phyloP scores from a whole-genome alignment of 805 yeast genomes.

The Kluyveromyces nonfermentans region DNA sequence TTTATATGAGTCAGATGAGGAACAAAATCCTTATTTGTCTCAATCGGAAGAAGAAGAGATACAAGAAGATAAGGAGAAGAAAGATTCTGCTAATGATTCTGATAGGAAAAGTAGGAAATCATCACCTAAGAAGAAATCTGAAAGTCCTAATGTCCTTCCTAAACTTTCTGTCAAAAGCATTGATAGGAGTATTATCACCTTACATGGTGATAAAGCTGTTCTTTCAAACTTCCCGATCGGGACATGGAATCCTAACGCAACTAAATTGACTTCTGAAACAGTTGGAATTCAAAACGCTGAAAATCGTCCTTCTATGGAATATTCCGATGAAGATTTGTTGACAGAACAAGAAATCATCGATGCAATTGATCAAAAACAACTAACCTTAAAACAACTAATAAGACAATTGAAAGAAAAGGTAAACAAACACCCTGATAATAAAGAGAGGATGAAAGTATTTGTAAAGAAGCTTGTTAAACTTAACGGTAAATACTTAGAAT shows the following conservation, averaged over 20 bases:
- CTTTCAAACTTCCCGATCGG: constrained; percentile 65
- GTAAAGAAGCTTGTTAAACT: constrained; percentile 50
- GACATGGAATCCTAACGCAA: constrained; percentile 69
- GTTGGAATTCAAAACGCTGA: constrained; percentile 1
- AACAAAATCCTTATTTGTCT: constrained; percentile 76
- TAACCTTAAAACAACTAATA: constrained; percentile 55
- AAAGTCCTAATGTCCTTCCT: constrained; percentile 21
- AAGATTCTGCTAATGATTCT: constrained; percentile 32
- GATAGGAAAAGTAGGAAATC: constrained; percentile 27
- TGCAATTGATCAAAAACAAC: constrained; percentile 38
- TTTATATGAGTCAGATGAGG: constrained; percentile 66
- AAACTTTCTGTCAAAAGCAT: constrained; percentile 34
- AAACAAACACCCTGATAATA: constrained; percentile 54
- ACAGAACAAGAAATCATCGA: constrained; percentile 65
- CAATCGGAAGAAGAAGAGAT: constrained; percentile 57
- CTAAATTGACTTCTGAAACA: constrained; percentile 18
- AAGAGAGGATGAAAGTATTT: constrained; percentile 45
- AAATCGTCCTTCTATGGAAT: not conserved
- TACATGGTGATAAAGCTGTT: constrained; percentile 55
- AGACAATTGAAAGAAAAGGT: constrained; percentile 52
- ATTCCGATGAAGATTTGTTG: constrained; percentile 30
- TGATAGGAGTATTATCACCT: constrained; percentile 46
- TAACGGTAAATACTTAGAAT: constrained; percentile 27
- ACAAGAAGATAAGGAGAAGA: constrained; percentile 35
- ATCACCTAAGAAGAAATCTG: constrained; percentile 17